Evolutionary conservation across 2,329 filamentous ascomycete species (phyloP).

Genomic region (Fusarium fracticaudum): DNA sequence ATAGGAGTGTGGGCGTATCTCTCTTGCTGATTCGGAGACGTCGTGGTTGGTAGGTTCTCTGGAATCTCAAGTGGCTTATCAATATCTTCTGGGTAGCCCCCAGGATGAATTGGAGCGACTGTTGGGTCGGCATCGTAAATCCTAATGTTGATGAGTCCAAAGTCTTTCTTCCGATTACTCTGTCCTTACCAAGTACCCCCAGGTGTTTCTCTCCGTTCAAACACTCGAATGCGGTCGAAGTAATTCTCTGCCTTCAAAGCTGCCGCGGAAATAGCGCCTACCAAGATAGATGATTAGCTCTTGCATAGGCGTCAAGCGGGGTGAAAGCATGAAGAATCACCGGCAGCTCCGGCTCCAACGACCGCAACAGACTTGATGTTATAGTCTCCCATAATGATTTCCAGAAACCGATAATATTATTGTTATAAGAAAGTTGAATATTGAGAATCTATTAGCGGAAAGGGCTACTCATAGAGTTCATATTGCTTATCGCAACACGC

Average conservation of each 20-base stretch:
- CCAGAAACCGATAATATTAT: not conserved
- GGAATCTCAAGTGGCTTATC: conserved; percentile 60
- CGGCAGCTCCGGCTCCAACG: conserved; percentile 36
- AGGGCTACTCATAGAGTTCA: fast-evolving
- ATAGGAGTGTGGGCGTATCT: conserved; percentile 60
- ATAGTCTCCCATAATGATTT: not conserved
- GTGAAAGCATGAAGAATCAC: not conserved
- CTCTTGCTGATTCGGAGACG: conserved; percentile 54
- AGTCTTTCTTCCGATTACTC: too few relatives aligned
- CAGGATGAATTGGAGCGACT: conserved; percentile 51
- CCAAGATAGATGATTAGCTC: not conserved
- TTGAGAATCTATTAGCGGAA: fast-evolving
- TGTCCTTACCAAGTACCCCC: conserved; percentile 56
- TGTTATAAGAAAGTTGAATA: not conserved
- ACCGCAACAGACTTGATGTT: conserved; percentile 34
- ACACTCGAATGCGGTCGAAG: conserved; percentile 54
- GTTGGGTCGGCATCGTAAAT: conserved; percentile 58
- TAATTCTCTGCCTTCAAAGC: conserved; percentile 57
- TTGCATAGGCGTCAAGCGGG: too few relatives aligned
- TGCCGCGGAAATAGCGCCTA: conserved; percentile 59
- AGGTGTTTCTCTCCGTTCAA: conserved; percentile 53
- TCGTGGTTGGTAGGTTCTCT: conserved; percentile 50
- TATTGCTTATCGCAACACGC: not conserved
- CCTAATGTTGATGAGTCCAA: conserved; percentile 47
- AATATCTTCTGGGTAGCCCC: conserved; percentile 53